Conservation (phyloP, 441 rosid species). For the Kokia cookei region DNA sequence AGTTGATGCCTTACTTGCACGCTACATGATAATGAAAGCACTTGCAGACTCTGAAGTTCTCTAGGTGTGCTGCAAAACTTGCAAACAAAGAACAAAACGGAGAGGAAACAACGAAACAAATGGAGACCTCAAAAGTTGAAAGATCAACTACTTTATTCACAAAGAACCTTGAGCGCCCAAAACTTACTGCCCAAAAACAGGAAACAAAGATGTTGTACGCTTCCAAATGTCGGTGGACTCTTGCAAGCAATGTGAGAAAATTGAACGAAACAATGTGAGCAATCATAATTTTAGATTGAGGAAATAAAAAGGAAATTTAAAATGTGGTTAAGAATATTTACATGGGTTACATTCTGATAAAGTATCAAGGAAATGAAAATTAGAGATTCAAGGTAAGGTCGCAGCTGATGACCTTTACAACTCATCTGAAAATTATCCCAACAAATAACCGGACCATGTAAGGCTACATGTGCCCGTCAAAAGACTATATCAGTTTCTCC, state of each 20-base stretch:
- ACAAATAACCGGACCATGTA: not conserved
- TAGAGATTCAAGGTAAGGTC: not conserved
- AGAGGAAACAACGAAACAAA: not conserved
- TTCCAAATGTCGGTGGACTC: conserved; percentile 12
- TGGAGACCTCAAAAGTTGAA: not conserved
- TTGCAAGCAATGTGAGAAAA: conserved; percentile 21
- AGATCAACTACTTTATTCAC: not conserved
- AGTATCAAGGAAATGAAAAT: not conserved
- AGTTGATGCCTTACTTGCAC: not conserved
- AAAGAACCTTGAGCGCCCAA: not conserved
- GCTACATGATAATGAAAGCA: not conserved
- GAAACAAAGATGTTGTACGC: not conserved
- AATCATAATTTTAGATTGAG: not conserved
- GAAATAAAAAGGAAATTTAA: not conserved
- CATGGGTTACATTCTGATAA: conserved; percentile 5
- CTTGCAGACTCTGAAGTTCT: not conserved
- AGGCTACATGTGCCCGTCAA: conserved; percentile 10
- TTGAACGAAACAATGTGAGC: conserved; percentile 11
- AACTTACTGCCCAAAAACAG: not conserved
- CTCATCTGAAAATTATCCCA: not conserved
- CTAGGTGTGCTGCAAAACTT: not conserved
- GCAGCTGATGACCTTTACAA: conserved; percentile 2
- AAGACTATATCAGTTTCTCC: not conserved
- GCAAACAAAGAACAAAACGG: not conserved
- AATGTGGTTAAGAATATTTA: conserved; percentile 9